Base-by-base conservation (phyloP, 2,329 filamentous ascomycete genomes). In the Neurospora sp. region DNA sequence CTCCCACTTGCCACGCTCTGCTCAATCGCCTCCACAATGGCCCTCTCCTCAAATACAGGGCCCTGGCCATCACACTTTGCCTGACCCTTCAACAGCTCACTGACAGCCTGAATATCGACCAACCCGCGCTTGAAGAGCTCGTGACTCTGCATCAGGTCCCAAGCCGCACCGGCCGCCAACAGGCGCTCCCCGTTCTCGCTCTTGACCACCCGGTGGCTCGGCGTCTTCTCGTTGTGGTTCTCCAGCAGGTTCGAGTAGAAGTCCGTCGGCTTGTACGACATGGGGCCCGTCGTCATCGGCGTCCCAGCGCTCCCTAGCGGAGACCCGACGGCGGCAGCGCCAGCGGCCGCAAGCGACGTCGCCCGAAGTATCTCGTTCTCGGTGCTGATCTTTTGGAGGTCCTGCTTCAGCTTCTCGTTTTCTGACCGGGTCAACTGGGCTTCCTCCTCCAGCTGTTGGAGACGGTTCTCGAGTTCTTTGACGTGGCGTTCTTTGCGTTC, bases 321-420 rank as follows among this genome's bases (percentile, higher is more conserved):
- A 69, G 78, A 79, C 76, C 80, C 77, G 77, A 77, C 75, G 74
- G 73, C 76, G 73, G 74, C 72, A 77, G 77, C 75, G 73, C 73
- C 76, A 72, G 74, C 72, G 72, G 73, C 72, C 76, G 82, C 76
- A 36, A 77, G 82, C 7, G 90, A 89, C 1, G 93, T 97, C 6
- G 93, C 93, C 66, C 93, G 91, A 42, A 98, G 84, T 69, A 97
- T 94, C 80, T 97, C 92, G 79, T 97, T 97, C 79, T 98, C 94
- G 9, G 93, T 97, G 72, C 89, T 90, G 68, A 92, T 89, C 77
- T 92, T 91, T 74, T 96, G 92, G 38, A 97, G 84, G 76, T 96
- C 91, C 23, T 91, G 88, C 80, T 93, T 95, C 38, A 98, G 84
- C 40, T 91, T 89, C 79, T 97, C 92, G 78, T 97, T 97, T 79